Base-by-base conservation (phyloP, 495 filamentous ascomycete species). In the Penicillium mononematosum region DNA sequence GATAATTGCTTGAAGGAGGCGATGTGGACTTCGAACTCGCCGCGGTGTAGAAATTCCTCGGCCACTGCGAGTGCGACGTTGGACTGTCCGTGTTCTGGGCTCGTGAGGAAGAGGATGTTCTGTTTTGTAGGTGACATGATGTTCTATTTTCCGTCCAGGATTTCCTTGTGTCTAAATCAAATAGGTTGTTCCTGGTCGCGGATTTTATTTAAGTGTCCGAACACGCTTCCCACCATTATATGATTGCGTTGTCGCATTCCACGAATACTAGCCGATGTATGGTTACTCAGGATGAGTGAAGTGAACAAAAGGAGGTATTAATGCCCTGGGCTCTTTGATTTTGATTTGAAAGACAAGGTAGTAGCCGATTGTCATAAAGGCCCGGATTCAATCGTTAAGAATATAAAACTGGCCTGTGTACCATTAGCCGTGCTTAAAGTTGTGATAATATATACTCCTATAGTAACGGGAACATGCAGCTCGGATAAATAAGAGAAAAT, bases 71-170 rank as follows among this genome's bases (percentile, higher is more conserved):
- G 73, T 34, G 77, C 72, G 24, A 83, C 78, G 60, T 83, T 84
- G 25, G 78, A 76, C 53, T 83, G 79, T 17, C 82, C 82, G 50
- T 78, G 72, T 56, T 84, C 82, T 42, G 78, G 77, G 68, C 79
- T 82, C 6, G 82, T 81, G 55, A 85, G 63, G 48, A 85, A 78
- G 10, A 85, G 68, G 16, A 81, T 69, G 5, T 59, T 64, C 29
- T 53, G 50, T 7, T 34, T 48, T 19, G 43, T 34, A 27, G 55
- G 14, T 17, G 53, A 39, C 60, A 60, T 65, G n/a, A 4, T 47
- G 22, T 17, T 39, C 2, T 17, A 14, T 24, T 9, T 27, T 39
- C 9, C 3, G 14, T 24, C 25, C 3, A n/a, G 17, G 29, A 5
- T 17, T 14, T 24, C 22, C 10, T 22, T 16, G 11, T 4, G 12